Evolutionary conservation across 1,284 basidiomycete species (phyloP).

Genomic region (Heterobasidion irregulare): DNA sequence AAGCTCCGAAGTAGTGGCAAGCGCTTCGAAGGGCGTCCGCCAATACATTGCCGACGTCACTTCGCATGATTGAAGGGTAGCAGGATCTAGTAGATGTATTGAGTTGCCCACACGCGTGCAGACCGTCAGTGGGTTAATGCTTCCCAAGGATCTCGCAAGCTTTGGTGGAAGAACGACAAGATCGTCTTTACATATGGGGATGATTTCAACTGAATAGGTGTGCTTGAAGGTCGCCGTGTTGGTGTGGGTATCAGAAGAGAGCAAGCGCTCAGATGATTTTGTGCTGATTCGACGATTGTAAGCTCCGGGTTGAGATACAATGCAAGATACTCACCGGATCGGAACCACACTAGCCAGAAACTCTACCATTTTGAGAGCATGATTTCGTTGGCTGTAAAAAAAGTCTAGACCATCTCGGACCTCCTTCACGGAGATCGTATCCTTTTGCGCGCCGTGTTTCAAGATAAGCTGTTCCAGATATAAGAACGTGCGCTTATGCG

Average conservation of each 20-base stretch:
- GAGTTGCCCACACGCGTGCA: slow-evolving; percentile 91
- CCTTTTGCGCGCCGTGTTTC: slow-evolving; percentile 95
- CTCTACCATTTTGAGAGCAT: slow-evolving; percentile 97
- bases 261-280: slow-evolving; percentile 89
- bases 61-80: slow-evolving; percentile 81
- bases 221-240: slow-evolving; percentile 96
- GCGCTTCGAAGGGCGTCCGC: slow-evolving; percentile 81
- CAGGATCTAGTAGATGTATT: slow-evolving; percentile 85
- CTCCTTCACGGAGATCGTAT: slow-evolving; percentile 90
- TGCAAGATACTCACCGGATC: slow-evolving; percentile 50
- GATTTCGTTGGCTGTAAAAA: slow-evolving; percentile 87
- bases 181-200: slow-evolving; percentile 97
- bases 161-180: slow-evolving; percentile 85
- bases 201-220: slow-evolving; percentile 96
- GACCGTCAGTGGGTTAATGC: slow-evolving; percentile 83
- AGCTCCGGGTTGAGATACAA: not conserved
- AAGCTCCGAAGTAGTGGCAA: slow-evolving; percentile 80
- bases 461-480: slow-evolving; percentile 97
- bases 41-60: slow-evolving; percentile 82
- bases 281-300: slow-evolving; percentile 37
- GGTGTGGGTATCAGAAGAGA: slow-evolving; percentile 89
- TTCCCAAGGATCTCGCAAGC: slow-evolving; percentile 76
- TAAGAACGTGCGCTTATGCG: slow-evolving; percentile 96
- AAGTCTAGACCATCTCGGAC: slow-evolving; percentile 95
- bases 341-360: slow-evolving; percentile 88